Base-by-base conservation (phyloP, 106 monocot species). In the Allium sativum region DNA sequence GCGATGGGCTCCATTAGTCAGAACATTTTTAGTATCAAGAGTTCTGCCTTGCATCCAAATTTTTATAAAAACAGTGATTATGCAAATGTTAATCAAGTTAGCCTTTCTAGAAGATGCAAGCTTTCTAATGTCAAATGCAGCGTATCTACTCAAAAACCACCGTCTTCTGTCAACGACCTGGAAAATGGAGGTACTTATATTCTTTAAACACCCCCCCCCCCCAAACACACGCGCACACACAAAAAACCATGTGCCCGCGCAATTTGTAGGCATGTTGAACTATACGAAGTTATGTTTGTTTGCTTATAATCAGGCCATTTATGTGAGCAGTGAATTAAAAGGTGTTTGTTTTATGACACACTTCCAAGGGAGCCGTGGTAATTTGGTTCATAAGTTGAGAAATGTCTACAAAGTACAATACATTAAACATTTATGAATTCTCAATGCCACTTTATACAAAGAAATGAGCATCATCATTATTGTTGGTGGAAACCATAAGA, bases 1-100 rank as follows among this genome's bases (percentile, higher is more conserved):
- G 57, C 31, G 59, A 60, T 43, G 59, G 59, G 59, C 3, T 60
- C 59, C 44, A 42, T 60, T 60, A 42, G 18, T 60, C 59, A 60
- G 43, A 44, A 60, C 18, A 4, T 60, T 18, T 60, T 14, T 42
- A 16, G 10, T 8, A 31, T 31, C 31, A 60, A 43, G 42, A 44
- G 5, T 60, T 40, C 57, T 40, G 57, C 31, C 10, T 40, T 57
- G 57, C 40, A 19, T 57, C 59, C 59, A 8, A 60, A 17, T 18
- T n/a, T 14, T 60, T 44, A 43, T 21, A 60, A 14, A 11, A 31
- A 0, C 16, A 60, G 16, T n/a, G 43, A 60, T 16, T 44, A 60
- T 16, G 11, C 8, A 15, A 14, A 60, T 44, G 17, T 8, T 16
- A 60, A 60, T 44, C 9, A 16, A 40, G 31, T 60, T 44, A 60